These are phyloP conservation scores for Singerocomus inundabilis DNA, from an alignment of 1,284 basidiomycete species.

Conservation along the genomic window DNA sequence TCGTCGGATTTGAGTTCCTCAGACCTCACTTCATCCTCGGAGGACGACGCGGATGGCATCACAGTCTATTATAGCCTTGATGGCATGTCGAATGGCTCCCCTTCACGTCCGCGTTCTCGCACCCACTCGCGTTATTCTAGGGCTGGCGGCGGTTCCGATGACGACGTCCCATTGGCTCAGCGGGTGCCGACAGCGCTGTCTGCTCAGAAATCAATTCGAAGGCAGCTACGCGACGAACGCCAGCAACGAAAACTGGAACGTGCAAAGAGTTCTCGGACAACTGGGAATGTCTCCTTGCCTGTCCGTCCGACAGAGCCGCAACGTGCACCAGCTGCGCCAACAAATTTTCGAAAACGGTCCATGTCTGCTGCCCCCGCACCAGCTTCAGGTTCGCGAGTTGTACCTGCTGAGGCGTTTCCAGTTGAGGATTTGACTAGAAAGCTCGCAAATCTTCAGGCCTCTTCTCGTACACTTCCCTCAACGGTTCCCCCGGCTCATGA, in stretches of 20 bases:
- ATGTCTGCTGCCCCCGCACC: constrained; percentile 27
- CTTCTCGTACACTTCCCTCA: constrained; percentile 17
- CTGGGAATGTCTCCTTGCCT: constrained; percentile 9
- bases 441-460: constrained; percentile 50
- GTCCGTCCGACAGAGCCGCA: constrained; percentile 10
- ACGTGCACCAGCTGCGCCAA: constrained; percentile 2
- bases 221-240: constrained; percentile 66
- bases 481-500: constrained; percentile 11
- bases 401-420: constrained; percentile 41
- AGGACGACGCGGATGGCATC: constrained; percentile 40
- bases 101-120: constrained; percentile 25
- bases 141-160: constrained; percentile 30
- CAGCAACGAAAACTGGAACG: constrained; percentile 55
- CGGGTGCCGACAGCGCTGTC: constrained; percentile 73
- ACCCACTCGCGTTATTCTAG: constrained; percentile 23
- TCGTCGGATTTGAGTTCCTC: constrained; percentile 33
- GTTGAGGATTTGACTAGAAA: constrained; percentile 59
- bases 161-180: constrained; percentile 76
- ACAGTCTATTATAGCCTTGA: constrained; percentile 45
- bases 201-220: constrained; percentile 74
- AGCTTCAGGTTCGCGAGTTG: constrained; percentile 4
- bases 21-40: constrained; percentile 38
- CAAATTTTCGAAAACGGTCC: constrained; percentile 31
- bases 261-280: constrained; percentile 29
- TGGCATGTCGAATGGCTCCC: constrained; percentile 26